These are phyloP conservation scores for Auriculariales sp. DNA, from an alignment of 768 basidiomycete genomes.

Conservation along the genomic window DNA sequence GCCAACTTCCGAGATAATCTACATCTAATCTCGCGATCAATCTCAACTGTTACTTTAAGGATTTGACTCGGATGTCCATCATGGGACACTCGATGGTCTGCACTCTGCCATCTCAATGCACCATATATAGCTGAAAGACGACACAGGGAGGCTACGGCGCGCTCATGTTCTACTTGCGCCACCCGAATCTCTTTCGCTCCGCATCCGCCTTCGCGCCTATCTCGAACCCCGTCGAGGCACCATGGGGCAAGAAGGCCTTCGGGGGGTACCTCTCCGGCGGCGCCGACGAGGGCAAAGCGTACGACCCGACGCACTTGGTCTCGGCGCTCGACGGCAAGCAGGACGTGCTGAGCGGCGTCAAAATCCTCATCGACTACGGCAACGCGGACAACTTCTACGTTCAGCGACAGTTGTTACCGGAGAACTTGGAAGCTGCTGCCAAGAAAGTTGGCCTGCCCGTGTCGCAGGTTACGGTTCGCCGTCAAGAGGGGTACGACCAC, in stretches of 20 bases:
- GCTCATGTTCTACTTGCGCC: slow-evolving; percentile 71
- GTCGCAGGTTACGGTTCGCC: slow-evolving; percentile 60
- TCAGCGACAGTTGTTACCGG: slow-evolving; percentile 78
- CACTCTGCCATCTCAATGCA: too few species aligned
- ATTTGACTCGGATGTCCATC: slow-evolving; percentile 71
- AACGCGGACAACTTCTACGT: slow-evolving; percentile 72
- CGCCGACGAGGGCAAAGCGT: slow-evolving; percentile 56
- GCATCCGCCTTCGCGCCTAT: slow-evolving; percentile 83
- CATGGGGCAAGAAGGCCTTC: slow-evolving; percentile 93
- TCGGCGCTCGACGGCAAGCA: slow-evolving; percentile 22
- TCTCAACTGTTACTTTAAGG: slow-evolving; percentile 27
- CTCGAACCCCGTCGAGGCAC: slow-evolving; percentile 70
- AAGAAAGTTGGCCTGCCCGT: slow-evolving; percentile 59
- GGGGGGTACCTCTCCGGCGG: slow-evolving; percentile 68
- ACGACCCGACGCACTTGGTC: slow-evolving; percentile 83
- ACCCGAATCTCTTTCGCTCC: slow-evolving; percentile 60
- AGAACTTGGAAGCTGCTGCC: slow-evolving; percentile 72
- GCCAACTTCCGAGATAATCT: too few species aligned
- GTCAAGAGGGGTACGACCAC: slow-evolving; percentile 78
- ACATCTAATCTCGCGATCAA: background rate
- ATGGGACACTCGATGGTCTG: slow-evolving; percentile 98
- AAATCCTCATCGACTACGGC: slow-evolving; percentile 81
- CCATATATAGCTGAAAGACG: too few species aligned
- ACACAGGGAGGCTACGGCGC: slow-evolving; percentile 96
- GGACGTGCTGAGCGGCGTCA: slow-evolving; percentile 39